These are phyloP conservation scores for Neohortaea acidophila DNA, from an alignment of 495 filamentous ascomycete genomes.

Conservation along the genomic window DNA sequence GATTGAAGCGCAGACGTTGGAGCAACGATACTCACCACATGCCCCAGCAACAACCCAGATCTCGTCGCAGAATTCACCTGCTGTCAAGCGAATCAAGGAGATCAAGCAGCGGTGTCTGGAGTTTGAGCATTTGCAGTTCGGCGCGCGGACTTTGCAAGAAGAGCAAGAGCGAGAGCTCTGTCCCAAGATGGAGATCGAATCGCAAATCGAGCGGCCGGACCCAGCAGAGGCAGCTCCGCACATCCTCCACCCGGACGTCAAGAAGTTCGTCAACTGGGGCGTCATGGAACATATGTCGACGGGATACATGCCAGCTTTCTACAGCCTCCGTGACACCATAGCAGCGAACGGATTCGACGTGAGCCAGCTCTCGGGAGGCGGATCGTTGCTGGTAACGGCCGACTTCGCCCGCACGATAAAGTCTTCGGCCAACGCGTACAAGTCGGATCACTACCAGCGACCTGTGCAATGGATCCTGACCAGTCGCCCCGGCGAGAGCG, in stretches of 20 bases:
- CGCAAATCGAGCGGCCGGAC: conserved; percentile 37
- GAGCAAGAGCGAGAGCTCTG: conserved; percentile 57
- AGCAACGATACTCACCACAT: conserved; percentile 28
- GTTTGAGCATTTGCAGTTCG: conserved; percentile 16
- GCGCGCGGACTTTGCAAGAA: conserved; percentile 37
- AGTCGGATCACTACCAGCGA: conserved; percentile 38
- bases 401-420: conserved; percentile 42
- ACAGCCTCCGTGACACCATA: conserved; percentile 29
- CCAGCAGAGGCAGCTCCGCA: conserved; percentile 27
- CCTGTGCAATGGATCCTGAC: conserved; percentile 44
- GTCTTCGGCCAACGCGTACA: not conserved
- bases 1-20: conserved; percentile 31
- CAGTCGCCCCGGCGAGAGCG: conserved; percentile 17
- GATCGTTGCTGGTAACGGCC: conserved; percentile 34
- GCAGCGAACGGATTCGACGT: conserved; percentile 24
- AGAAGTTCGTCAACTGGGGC: conserved; percentile 26
- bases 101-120: conserved; percentile 8
- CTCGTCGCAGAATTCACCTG: not conserved
- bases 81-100: conserved; percentile 7
- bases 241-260: conserved; percentile 32
- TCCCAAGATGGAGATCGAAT: conserved; percentile 46
- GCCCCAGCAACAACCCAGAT: conserved; percentile 3
- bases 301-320: conserved; percentile 37
- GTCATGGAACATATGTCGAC: conserved; percentile 9
- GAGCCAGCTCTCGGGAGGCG: conserved; percentile 24